phyloP scores from a whole-genome alignment of 305 asterid genomes.

The Fraxinus sp. region DNA sequence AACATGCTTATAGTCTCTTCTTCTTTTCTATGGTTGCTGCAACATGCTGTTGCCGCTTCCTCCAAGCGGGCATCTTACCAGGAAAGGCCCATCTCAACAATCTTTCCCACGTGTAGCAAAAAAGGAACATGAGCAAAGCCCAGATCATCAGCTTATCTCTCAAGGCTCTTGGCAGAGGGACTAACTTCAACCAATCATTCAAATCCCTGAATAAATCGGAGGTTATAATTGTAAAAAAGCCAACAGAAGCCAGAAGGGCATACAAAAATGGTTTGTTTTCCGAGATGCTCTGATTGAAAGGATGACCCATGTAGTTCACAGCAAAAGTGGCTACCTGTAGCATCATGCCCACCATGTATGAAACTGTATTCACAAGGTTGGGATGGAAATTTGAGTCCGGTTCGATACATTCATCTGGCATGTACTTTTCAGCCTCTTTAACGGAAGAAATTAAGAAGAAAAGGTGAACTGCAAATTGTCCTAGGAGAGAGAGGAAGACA shows the following conservation, averaged over 20 bases:
- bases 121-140: slow-evolving; percentile 63
- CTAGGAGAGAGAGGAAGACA: slow-evolving; percentile 86
- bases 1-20: slow-evolving; percentile 39
- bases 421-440: slow-evolving; percentile 84
- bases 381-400: slow-evolving; percentile 95
- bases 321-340: slow-evolving; percentile 98
- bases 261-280: slow-evolving; percentile 72
- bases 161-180: slow-evolving; percentile 71
- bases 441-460: slow-evolving; percentile 80
- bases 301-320: slow-evolving; percentile 98
- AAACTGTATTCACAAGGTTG: slow-evolving; percentile 90
- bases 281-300: slow-evolving; percentile 89
- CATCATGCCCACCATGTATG: slow-evolving; percentile 98
- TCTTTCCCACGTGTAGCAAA: slow-evolving; percentile 86
- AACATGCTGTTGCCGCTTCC: slow-evolving; percentile 62
- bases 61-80: slow-evolving; percentile 94
- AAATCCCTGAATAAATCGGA: slow-evolving; percentile 80
- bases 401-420: slow-evolving; percentile 96
- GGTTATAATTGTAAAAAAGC: slow-evolving; percentile 73
- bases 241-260: slow-evolving; percentile 74
- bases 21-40: slow-evolving; percentile 61
- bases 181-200: slow-evolving; percentile 84
- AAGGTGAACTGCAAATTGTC: slow-evolving; percentile 82
- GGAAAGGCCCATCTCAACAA: slow-evolving; percentile 91
- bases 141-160: slow-evolving; percentile 82